Evolutionary conservation across 1,139 yeast genomes (phyloP), one percentile per base, ranked within the genome.

Genomic region (Wickerhamiella pararugosa): DNA sequence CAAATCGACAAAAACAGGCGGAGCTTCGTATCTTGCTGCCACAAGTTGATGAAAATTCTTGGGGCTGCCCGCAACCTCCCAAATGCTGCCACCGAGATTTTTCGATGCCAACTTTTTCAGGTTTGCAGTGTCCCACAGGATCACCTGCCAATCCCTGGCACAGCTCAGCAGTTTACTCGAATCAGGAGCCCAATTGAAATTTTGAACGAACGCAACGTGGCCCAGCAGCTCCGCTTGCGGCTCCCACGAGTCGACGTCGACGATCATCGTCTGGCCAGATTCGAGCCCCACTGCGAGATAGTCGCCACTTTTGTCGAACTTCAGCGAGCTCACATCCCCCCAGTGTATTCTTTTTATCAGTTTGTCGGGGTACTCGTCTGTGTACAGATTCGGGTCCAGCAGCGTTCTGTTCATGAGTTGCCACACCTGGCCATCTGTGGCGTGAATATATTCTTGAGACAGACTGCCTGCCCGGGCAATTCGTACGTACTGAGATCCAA

Each of bases 361-460:
- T 1, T 80, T 71, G 51, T 87, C 95, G 0, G 98, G 98, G 54
- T 75, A 87, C 57, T 87, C 98, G 55, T 84, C 87, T 9, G 94
- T 79, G 32, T 87, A 86, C 5, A 93, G 77, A 59, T 86, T 84
- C 2, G 97, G 97, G 60, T 87, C 97, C 51, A 83, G 75, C 25
- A 87, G 67, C n/a, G 93, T 71, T 41, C 84, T 68, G 60, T 87
- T 87, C 94, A 82, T 80, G 36, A 29, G 3, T 15, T 15, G 21
- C 21, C 21, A 29, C n/a, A n/a, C n/a, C 31, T 2, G 31, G 31
- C 9, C n/a, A n/a, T 29, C n/a, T n/a, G 31, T 29, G n/a, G 31
- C n/a, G 30, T 7, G n/a, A 29, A 8, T 9, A 8, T 8, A n/a
- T 29, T 29, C 8, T 7, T 3, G 31, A 29, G n/a, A n/a, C n/a